phyloP scores from a whole-genome alignment of 2,329 filamentous ascomycete species.

The Neurospora crassa region DNA sequence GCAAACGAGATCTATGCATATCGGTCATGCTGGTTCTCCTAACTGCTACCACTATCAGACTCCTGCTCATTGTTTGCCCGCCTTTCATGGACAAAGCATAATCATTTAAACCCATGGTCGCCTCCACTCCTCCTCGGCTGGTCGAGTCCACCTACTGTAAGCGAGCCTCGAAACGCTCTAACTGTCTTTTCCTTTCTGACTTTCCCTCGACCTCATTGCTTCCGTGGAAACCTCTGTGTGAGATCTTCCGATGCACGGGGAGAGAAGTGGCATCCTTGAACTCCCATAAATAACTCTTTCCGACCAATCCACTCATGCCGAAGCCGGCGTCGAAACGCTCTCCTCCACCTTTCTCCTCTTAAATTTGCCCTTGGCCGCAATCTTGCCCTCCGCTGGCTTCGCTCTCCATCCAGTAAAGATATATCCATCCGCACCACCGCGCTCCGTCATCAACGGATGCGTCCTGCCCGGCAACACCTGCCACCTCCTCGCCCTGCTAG shows the following conservation, averaged over 20 bases:
- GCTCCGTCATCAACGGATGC: constrained; percentile 86
- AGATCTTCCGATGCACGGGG: no score
- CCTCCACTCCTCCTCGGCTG: not conserved
- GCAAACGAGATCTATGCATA: not conserved
- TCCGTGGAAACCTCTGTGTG: no score
- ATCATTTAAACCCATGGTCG: not conserved
- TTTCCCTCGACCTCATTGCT: not conserved
- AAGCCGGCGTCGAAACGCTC: not conserved
- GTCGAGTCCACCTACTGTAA: not conserved
- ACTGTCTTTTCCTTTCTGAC: not conserved
- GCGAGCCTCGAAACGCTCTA: not conserved
- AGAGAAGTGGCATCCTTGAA: no score
- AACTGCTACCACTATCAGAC: not conserved
- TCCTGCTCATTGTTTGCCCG: not conserved
- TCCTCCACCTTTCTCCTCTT: constrained; percentile 53
- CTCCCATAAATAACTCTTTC: no score
- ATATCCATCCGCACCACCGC: constrained; percentile 83
- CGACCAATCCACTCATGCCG: no score
- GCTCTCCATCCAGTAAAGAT: constrained; percentile 78
- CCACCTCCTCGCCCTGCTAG: constrained; percentile 67
- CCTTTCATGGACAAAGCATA: not conserved
- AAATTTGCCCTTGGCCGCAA: constrained; percentile 74
- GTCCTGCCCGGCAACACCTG: constrained; percentile 88
- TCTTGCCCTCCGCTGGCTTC: constrained; percentile 66
- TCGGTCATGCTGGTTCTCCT: not conserved